These are phyloP conservation scores for Plantago elongata DNA, from an alignment of 257 asterid species.

Conservation along the genomic window DNA sequence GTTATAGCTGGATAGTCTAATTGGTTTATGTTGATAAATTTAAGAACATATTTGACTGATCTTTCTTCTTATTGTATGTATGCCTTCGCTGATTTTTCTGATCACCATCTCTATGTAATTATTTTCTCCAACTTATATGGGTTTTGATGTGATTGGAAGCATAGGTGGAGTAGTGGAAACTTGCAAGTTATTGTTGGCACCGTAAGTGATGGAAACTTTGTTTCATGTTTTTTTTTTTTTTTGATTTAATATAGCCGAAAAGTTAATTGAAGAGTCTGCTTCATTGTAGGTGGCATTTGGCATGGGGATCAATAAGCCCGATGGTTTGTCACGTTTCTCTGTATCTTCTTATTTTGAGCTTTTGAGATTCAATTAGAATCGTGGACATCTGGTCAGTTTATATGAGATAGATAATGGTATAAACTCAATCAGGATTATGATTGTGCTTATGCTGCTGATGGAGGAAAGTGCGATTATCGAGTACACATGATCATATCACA, in stretches of 20 bases:
- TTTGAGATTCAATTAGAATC: constrained; percentile 10
- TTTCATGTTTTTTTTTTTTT: neutral
- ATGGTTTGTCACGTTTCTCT: constrained; percentile 55
- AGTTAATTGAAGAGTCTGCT: neutral
- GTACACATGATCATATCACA: too few relatives aligned
- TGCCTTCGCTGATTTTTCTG: neutral
- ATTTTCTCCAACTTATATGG: constrained; percentile 21
- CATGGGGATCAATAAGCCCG: constrained; percentile 99
- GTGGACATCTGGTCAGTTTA: neutral
- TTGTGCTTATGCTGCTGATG: too few relatives aligned
- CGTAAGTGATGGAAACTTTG: constrained; percentile 39
- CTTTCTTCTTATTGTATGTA: neutral
- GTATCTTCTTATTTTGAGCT: constrained; percentile 13
- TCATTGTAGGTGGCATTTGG: constrained; percentile 93
- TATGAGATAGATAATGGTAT: too few relatives aligned
- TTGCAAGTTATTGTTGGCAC: constrained; percentile 98
- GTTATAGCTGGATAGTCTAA: neutral
- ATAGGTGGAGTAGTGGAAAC: constrained; percentile 90
- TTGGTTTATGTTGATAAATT: too few relatives aligned
- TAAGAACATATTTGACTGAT: neutral
- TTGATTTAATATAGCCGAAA: constrained; percentile 11
- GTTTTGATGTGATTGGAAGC: constrained; percentile 25
- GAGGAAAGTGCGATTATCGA: too few relatives aligned
- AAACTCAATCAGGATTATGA: too few relatives aligned
- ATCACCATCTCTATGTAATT: neutral